Evolutionary conservation across 176 grass and related monocot species (phyloP).

Genomic region (Alloteropsis semialata): DNA sequence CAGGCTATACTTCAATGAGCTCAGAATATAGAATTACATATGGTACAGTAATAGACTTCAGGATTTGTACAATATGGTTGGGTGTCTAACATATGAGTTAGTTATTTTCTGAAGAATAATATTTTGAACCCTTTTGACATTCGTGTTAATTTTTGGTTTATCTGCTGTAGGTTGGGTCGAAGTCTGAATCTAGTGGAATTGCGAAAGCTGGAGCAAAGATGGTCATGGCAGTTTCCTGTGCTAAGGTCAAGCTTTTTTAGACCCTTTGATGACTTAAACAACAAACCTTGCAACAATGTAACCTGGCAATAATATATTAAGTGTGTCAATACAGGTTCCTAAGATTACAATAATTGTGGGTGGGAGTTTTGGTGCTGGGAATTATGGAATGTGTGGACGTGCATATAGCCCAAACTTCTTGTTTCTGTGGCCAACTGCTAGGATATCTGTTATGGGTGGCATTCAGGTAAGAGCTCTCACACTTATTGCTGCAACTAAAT

Average conservation of each 20-base stretch:
- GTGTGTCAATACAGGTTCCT: conserved; percentile 62
- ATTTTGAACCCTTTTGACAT: not conserved
- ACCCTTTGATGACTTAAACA: not conserved
- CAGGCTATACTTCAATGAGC: not conserved
- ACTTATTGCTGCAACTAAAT: not conserved
- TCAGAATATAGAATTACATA: not conserved
- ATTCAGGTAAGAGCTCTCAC: conserved; percentile 57
- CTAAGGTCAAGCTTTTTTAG: conserved; percentile 53
- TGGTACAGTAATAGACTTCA: not conserved
- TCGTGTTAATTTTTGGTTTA: not conserved
- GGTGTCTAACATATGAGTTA: not conserved
- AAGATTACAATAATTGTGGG: conserved; percentile 97
- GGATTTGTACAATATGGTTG: not conserved
- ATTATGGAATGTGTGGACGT: conserved; percentile 99
- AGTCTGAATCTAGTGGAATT: conserved; percentile 93
- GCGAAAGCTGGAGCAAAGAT: conserved; percentile 97
- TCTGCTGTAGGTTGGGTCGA: conserved; percentile 73
- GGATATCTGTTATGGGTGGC: conserved; percentile 99
- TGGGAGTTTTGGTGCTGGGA: conserved; percentile 98
- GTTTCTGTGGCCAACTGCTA: conserved; percentile 96
- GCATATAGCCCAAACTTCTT: conserved; percentile 94
- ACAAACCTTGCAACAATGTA: not conserved
- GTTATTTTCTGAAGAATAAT: not conserved
- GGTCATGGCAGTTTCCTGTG: conserved; percentile 97
- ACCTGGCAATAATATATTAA: not conserved